A percentile compares a stretch with the other conserved stretches of the same genome.
These are phyloP conservation scores for Fomitopsis pinicola DNA, from an alignment of 1,284 basidiomycete species.

Conservation along the genomic window DNA sequence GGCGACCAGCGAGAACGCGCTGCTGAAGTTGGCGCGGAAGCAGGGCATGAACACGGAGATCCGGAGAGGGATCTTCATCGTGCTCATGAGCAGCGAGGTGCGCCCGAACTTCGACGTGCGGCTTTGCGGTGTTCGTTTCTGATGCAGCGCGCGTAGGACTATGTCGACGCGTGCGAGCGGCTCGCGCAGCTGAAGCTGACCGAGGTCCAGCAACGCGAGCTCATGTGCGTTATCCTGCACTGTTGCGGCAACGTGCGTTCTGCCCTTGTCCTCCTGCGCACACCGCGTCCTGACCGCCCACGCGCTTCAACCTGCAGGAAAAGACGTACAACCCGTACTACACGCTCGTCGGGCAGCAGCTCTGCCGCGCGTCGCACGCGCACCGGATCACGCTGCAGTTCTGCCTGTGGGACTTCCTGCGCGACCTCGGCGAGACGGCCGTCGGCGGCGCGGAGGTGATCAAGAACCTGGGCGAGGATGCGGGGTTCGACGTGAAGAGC, in stretches of 20 bases:
- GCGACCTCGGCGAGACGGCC: constrained; percentile 81
- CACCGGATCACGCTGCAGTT: constrained; percentile 95
- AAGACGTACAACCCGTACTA: constrained; percentile 96
- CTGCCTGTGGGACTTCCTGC: constrained; percentile 95
- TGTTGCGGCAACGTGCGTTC: constrained; percentile 84
- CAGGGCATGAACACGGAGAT: constrained; percentile 99
- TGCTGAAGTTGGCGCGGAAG: constrained; percentile 79
- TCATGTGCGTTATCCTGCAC: constrained; percentile 88
- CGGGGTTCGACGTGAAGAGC: constrained; percentile 45
- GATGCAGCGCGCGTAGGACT: constrained; percentile 58
- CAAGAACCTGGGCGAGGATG: constrained; percentile 53
- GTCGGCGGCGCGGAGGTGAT: constrained; percentile 82
- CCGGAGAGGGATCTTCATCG: constrained; percentile 85
- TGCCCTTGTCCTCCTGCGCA: neutral
- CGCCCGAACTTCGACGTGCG: constrained; percentile 20
- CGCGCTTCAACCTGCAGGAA: constrained; percentile 50
- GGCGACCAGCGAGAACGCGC: constrained; percentile 38
- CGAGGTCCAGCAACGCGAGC: constrained; percentile 92
- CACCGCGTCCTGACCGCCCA: neutral
- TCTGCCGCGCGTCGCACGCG: constrained; percentile 71
- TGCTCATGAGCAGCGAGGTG: constrained; percentile 92
- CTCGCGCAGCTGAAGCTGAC: constrained; percentile 80
- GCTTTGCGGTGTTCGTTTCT: neutral
- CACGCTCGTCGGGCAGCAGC: constrained; percentile 77
- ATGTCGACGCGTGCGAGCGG: constrained; percentile 87